Evolutionary conservation across 192 early-diverging fungal species (phyloP).

Genomic region (Chytriomyces sp.): DNA sequence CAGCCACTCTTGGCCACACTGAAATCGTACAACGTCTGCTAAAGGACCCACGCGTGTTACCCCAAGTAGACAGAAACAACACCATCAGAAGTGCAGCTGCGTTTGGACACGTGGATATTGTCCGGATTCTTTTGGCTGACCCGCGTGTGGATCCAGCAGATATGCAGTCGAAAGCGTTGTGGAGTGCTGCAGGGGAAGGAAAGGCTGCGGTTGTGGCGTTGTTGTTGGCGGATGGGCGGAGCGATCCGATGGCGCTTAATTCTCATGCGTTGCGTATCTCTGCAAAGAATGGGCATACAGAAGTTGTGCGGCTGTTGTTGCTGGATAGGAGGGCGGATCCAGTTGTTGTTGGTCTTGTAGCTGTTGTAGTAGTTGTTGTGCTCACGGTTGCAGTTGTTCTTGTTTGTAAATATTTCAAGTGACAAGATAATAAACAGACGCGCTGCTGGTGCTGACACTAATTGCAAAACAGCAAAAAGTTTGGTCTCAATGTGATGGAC

Average conservation of each 20-base stretch:
- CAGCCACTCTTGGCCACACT: constrained; percentile 3
- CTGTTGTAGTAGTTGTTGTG: background rate
- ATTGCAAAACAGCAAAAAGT: too few relatives aligned
- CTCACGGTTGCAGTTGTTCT: too few relatives aligned
- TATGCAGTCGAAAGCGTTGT: background rate
- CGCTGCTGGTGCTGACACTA: too few relatives aligned
- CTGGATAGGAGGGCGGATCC: constrained; percentile 7
- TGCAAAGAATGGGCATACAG: background rate
- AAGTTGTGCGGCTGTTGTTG: background rate
- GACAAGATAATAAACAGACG: too few relatives aligned
- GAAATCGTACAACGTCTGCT: background rate
- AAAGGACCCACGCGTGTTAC: background rate
- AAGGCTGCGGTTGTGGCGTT: background rate
- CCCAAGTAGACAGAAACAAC: background rate
- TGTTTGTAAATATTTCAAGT: too few relatives aligned
- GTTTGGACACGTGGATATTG: constrained; percentile 1
- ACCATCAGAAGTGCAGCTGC: background rate
- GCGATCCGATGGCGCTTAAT: background rate
- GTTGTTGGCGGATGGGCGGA: background rate
- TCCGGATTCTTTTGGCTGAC: background rate
- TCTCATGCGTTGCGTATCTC: background rate
- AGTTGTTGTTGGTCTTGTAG: background rate
- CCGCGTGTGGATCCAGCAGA: background rate
- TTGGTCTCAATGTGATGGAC: too few relatives aligned
- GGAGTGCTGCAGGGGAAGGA: background rate